Conservation (phyloP, 129 eudicot genomes). For the Tagetes erecta region DNA sequence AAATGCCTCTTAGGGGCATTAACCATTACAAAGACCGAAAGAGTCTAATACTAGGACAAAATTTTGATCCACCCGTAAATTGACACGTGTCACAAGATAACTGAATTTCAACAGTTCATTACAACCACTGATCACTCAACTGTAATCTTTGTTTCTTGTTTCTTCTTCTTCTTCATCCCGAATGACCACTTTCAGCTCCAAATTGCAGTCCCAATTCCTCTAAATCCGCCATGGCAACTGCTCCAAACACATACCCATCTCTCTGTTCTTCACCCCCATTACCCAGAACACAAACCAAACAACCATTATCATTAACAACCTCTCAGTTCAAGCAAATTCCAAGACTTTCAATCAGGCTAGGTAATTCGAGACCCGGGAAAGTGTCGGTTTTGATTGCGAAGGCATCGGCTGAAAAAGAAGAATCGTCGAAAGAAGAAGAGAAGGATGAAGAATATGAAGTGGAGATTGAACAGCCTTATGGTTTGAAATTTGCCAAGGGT, state of each 20-base stretch:
- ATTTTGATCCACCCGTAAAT: constrained; percentile 18
- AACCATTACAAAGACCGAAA: too few relatives aligned
- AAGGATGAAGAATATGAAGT: constrained; percentile 81
- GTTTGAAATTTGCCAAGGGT: constrained; percentile 79
- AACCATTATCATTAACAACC: constrained; percentile 17
- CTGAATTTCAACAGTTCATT: constrained; percentile 28
- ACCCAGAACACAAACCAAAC: constrained; percentile 33
- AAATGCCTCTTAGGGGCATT: too few relatives aligned
- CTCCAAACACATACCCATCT: constrained; percentile 60
- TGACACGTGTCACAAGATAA: constrained; percentile 49
- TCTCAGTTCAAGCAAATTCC: constrained; percentile 39
- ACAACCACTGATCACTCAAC: constrained; percentile 47
- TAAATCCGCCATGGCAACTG: constrained; percentile 41
- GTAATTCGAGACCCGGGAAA: constrained; percentile 30
- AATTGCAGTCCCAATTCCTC: neutral
- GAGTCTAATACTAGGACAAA: too few relatives aligned
- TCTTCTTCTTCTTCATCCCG: constrained; percentile 8
- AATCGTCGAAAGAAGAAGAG: constrained; percentile 33
- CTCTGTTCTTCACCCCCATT: constrained; percentile 64
- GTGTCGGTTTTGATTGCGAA: constrained; percentile 35
- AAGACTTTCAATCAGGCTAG: constrained; percentile 21
- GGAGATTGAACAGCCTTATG: constrained; percentile 84
- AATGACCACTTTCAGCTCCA: constrained; percentile 26
- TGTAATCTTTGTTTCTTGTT: constrained; percentile 32
- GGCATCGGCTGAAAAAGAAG: constrained; percentile 44